Evolutionary conservation across 2,329 filamentous ascomycete species (phyloP).

Genomic region (Amylocarpus encephaloides): DNA sequence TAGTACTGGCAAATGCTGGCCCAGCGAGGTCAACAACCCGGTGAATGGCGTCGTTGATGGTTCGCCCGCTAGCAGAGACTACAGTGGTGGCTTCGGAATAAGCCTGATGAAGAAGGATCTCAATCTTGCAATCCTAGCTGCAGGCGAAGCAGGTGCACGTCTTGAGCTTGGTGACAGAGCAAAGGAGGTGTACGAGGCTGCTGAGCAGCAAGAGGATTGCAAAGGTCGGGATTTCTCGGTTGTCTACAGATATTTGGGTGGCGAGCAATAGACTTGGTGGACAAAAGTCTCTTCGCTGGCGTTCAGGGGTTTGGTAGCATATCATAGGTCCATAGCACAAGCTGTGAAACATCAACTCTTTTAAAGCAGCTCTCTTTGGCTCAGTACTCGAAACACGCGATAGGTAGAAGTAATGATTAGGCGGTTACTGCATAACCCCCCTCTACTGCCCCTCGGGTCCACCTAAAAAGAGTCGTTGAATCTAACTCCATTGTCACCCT

Average conservation of each 20-base stretch:
- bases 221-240: conserved; percentile 75
- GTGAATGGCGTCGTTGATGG: conserved; percentile 75
- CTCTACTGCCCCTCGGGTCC: too few species aligned
- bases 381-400: too few species aligned
- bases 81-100: conserved; percentile 70
- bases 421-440: too few species aligned
- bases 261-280: conserved; percentile 2
- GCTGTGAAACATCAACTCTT: too few species aligned
- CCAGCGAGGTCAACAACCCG: conserved; percentile 91
- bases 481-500: too few species aligned
- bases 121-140: conserved; percentile 64
- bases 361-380: too few species aligned
- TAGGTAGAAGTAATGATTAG: too few species aligned
- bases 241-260: conserved; percentile 64
- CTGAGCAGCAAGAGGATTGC: conserved; percentile 54
- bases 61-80: conserved; percentile 71
- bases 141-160: conserved; percentile 57
- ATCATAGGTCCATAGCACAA: too few species aligned
- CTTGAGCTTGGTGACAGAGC: conserved; percentile 60
- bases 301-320: not conserved
- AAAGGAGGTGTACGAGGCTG: conserved; percentile 59
- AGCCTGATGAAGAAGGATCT: conserved; percentile 77
- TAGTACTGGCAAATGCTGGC: conserved; percentile 93
- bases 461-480: too few species aligned
- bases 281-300: not conserved